Evolutionary conservation across 345 rosid species (phyloP), one percentile per base, ranked within the genome.

Genomic region (Linum trigynum): DNA sequence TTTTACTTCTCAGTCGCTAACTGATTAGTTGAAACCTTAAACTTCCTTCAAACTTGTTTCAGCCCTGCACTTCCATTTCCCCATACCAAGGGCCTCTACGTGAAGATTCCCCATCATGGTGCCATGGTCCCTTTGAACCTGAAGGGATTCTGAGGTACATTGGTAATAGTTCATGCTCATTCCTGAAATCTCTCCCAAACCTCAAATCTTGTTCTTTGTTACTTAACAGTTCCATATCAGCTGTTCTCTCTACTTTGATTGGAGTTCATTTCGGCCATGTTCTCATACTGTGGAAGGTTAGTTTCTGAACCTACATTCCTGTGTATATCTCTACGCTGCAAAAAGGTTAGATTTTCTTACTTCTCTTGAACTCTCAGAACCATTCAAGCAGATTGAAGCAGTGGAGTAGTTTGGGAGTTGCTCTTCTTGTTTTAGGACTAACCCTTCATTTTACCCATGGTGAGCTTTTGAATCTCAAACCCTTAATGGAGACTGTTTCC

Each of bases 201-300:
- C 17, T 2, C 11, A 6, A 5, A 57, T 15, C 60, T 57, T 23
- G 5, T 61, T 68, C 9, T 61, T 38, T 38, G 64, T 65, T 15
- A 59, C 61, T 48, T 66, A 78, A 85, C 85, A 92, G 98, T 79
- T 84, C 97, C 4, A 69, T 89, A 73, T 86, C 95, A 59, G 81
- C 97, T 64, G 61, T 87, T 76, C 80, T 92, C 14, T 92, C 97
- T 3, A 84, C 96, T 63, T 60, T 89, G 67, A 82, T 86, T 0
- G 97, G 97, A 68, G 86, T 85, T 39, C 97, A 92, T 74, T 89
- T 83, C 36, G 97, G 98, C 37, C 96, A 89, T 64, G 87, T 81
- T 45, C 92, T 89, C 62, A 51, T 87, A 64, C 84, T 86, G 61
- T 66, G 83, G 12, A 69, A 89, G 98, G 98, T 89, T 50, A 51